Conservation (phyloP, 2,329 filamentous ascomycete species). For the Neophaeococcomyces aloes region DNA sequence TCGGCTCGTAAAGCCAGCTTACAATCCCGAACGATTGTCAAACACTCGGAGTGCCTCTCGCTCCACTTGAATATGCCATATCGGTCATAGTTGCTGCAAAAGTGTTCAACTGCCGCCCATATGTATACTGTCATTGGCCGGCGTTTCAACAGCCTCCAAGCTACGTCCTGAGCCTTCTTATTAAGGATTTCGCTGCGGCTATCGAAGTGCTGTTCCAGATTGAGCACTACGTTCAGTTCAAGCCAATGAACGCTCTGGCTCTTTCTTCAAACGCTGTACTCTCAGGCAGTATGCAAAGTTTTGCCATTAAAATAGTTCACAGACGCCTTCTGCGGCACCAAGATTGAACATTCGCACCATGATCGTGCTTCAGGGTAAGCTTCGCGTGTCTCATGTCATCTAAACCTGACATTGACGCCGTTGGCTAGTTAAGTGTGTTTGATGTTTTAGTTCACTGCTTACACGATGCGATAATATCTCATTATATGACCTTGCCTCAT, state of each 20-base stretch:
- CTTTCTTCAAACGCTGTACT: slow-evolving; percentile 1
- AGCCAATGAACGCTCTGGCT: background rate
- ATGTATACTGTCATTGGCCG: background rate
- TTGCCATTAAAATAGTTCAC: background rate
- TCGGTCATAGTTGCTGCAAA: background rate
- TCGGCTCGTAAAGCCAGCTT: background rate
- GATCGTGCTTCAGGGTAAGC: slow-evolving; percentile 6
- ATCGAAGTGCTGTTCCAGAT: slow-evolving; percentile 2
- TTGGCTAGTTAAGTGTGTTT: slow-evolving; percentile 9
- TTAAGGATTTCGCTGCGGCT: background rate
- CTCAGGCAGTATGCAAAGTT: slow-evolving; percentile 4
- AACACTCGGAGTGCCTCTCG: background rate
- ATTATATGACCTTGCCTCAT: slow-evolving; percentile 4
- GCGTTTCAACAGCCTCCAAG: background rate
- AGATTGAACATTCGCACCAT: slow-evolving; percentile 1
- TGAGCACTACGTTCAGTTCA: background rate
- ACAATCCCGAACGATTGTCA: background rate
- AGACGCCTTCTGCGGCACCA: background rate
- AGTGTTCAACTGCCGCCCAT: background rate
- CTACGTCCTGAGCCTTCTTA: background rate
- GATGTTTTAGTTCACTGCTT: slow-evolving; percentile 2
- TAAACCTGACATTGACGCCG: slow-evolving; percentile 1
- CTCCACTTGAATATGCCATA: background rate
- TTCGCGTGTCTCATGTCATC: slow-evolving; percentile 5
- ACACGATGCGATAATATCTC: background rate